Conservation (phyloP, 1,139 yeast species). For the Geotrichum cucujoidarum region DNA sequence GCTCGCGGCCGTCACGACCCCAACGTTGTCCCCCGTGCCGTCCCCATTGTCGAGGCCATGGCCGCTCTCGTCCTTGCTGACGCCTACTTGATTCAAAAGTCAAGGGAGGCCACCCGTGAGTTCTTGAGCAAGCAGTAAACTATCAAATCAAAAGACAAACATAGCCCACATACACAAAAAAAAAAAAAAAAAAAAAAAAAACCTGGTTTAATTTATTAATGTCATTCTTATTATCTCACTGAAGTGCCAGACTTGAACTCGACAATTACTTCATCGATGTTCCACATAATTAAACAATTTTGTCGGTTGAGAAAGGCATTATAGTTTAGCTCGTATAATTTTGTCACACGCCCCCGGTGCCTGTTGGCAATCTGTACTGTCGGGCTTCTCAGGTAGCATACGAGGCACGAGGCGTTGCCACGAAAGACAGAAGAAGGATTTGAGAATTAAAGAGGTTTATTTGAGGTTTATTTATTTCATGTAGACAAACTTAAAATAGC, state of each 20-base stretch:
- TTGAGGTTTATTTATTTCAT: too few species aligned
- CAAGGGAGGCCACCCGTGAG: constrained; percentile 57
- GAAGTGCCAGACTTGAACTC: background rate
- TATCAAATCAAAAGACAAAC: too few species aligned
- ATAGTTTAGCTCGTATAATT: too few species aligned
- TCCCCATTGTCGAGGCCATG: constrained; percentile 98
- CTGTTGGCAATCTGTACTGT: too few species aligned
- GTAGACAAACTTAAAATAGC: too few species aligned
- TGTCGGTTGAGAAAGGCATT: background rate
- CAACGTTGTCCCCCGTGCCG: constrained; percentile 96
- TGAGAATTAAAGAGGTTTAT: too few species aligned
- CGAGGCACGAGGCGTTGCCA: too few species aligned
- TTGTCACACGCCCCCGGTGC: too few species aligned
- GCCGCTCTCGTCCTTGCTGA: constrained; percentile 90
- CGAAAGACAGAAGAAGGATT: too few species aligned
- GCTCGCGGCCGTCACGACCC: constrained; percentile 99
- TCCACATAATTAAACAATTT: background rate
- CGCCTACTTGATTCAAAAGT: constrained; percentile 74
- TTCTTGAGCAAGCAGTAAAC: constrained; percentile 10
- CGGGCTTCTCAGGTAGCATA: too few species aligned
- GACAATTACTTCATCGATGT: background rate
- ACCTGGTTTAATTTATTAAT: background rate
- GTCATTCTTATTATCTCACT: background rate
- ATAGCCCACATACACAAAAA: background rate
- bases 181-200: too few species aligned